Evolutionary conservation across 108 stramenopile genomes (phyloP).

Genomic region (Skeletonema menzelii): DNA sequence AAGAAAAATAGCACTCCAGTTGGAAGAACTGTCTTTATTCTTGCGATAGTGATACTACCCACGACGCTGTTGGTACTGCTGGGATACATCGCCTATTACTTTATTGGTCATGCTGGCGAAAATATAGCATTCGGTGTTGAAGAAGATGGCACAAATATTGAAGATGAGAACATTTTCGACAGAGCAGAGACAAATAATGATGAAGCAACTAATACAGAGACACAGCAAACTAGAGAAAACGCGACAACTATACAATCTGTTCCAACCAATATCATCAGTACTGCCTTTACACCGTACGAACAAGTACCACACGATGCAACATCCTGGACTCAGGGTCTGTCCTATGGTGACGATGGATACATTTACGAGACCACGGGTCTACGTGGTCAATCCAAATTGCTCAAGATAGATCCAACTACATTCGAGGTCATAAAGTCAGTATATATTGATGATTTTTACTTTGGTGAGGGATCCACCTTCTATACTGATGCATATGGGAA

Average conservation of each 20-base stretch:
- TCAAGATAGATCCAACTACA: constrained; percentile 63
- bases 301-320: constrained; percentile 60
- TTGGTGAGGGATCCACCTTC: constrained; percentile 80
- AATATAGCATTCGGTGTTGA: background rate
- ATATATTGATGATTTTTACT: constrained; percentile 50
- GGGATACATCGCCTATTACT: background rate
- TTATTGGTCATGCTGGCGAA: background rate
- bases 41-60: background rate
- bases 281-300: constrained; percentile 55
- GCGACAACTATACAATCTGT: too few species aligned
- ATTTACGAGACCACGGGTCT: constrained; percentile 78
- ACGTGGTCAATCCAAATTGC: constrained; percentile 60
- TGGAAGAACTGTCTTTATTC: background rate
- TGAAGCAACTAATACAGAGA: background rate
- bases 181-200: background rate
- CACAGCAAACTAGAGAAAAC: background rate
- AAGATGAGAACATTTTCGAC: background rate
- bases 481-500: constrained; percentile 49
- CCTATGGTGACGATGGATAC: constrained; percentile 55
- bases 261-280: constrained; percentile 16
- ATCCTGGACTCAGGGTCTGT: constrained; percentile 82
- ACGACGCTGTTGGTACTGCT: background rate
- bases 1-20: background rate
- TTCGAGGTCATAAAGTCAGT: constrained; percentile 54
- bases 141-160: background rate